phyloP scores from a whole-genome alignment of 2,329 filamentous ascomycete genomes.

The Cercospora berteroae region DNA sequence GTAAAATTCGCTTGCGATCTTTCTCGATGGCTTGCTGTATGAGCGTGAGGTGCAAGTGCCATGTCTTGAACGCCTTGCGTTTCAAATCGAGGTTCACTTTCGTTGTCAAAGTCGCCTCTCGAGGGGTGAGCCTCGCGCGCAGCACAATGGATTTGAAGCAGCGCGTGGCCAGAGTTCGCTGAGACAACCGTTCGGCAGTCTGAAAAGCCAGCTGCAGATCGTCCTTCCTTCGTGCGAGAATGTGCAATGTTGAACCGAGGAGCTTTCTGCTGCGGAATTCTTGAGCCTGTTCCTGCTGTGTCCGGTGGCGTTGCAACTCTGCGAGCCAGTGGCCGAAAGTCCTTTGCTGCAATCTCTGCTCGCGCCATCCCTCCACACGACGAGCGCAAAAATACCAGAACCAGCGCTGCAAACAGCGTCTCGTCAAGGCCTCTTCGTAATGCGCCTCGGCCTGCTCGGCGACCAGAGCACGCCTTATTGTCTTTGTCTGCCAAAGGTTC shows the following conservation, averaged over 20 bases:
- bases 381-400: conserved; percentile 26
- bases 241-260: neutral
- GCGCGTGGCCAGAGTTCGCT: conserved; percentile 3
- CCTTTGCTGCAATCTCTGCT: conserved; percentile 28
- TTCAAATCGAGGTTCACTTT: conserved; percentile 49
- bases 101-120: conserved; percentile 43
- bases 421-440: conserved; percentile 32
- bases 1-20: conserved; percentile 54
- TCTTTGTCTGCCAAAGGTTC: conserved; percentile 50
- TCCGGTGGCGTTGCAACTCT: conserved; percentile 4
- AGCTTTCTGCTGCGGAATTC: conserved; percentile 7
- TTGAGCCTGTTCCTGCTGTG: conserved; percentile 17
- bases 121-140: conserved; percentile 45
- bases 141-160: conserved; percentile 38
- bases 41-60: conserved; percentile 45
- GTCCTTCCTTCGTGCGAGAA: neutral
- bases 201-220: conserved; percentile 3
- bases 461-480: conserved; percentile 28
- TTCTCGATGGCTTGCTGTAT: conserved; percentile 48
- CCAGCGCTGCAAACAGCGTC: conserved; percentile 29
- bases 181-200: conserved; percentile 9
- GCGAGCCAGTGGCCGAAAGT: conserved; percentile 18
- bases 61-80: conserved; percentile 49
- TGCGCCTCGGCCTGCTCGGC: conserved; percentile 29
- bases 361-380: conserved; percentile 37